Base-by-base conservation (phyloP, 768 basidiomycete species). In the Russula emetica region DNA sequence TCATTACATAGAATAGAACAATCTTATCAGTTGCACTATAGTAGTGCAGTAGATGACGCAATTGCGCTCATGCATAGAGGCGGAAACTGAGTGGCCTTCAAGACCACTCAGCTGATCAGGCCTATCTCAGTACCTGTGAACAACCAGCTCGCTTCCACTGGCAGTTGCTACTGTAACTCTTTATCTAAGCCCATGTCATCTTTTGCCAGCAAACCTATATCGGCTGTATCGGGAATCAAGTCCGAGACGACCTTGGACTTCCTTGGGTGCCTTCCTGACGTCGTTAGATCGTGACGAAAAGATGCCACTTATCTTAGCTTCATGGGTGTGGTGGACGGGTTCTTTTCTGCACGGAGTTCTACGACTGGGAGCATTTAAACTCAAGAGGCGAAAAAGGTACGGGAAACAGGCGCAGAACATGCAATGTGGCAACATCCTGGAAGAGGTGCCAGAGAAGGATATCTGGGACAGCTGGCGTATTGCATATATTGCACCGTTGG, bases 171-270 rank as follows among this genome's bases (percentile, higher is more conserved):
- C n/a, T n/a, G n/a, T 28, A 91, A 83, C 67, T 94, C 92, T 72
- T 91, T 89, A 71, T 93, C 89, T 16, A 91, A 75, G 70, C 92
- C 92, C 81, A 93, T 88, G 59, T 90, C 90, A 66, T 91, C 90
- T 20, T 76, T 77, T 13, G 11, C 36, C 13, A 11, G n/a, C 3
- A 13, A 13, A 14, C 8, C 13, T 36, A 36, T 34, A 34, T 34
- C 34, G 34, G 2, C 11, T 11, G 11, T 10, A 1, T 11, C 13
- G 36, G 36, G 5, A 13, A 69, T 91, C 90, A 30, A 96, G 82
- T 4, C 93, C 94, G 3, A 96, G 82, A 2, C 92, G 84, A 30
- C 83, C 83, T 85, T 95, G 90, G 9, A 92, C 91, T 70, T 93
- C 93, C 70, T 88, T 89, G 32, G 92, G 85, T 2, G 92, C 92